Conservation (phyloP, 257 asterid genomes). For the Sherardia arvensis region DNA sequence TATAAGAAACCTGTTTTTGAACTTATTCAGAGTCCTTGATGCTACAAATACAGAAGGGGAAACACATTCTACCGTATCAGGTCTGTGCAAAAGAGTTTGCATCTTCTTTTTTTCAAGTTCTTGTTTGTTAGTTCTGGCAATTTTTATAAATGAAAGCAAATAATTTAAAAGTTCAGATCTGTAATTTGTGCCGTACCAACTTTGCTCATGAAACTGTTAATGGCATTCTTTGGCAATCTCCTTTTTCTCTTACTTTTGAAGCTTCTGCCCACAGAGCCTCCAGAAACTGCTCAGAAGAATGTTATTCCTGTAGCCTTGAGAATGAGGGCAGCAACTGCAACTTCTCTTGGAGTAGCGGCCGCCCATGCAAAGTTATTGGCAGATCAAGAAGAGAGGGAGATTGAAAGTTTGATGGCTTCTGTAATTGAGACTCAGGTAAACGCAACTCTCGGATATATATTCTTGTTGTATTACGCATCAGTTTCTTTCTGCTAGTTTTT, state of each 20-base stretch:
- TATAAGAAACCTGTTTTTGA: background rate
- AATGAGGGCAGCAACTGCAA: slow-evolving; percentile 80
- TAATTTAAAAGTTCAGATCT: background rate
- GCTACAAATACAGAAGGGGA: slow-evolving; percentile 34
- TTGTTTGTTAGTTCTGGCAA: background rate
- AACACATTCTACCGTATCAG: slow-evolving; percentile 32
- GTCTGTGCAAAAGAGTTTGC: slow-evolving; percentile 15
- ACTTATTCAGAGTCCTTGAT: slow-evolving; percentile 29
- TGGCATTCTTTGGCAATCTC: slow-evolving; percentile 3
- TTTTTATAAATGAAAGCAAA: background rate
- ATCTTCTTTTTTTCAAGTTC: background rate
- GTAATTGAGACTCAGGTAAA: slow-evolving; percentile 72
- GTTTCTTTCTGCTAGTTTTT: background rate
- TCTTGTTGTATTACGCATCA: background rate
- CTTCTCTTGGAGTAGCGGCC: slow-evolving; percentile 87
- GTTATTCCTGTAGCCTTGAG: slow-evolving; percentile 56
- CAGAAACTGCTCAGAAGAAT: slow-evolving; percentile 34
- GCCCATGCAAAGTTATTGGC: slow-evolving; percentile 87
- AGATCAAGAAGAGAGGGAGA: slow-evolving; percentile 82
- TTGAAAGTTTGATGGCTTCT: slow-evolving; percentile 53
- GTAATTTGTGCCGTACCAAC: background rate
- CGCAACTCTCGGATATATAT: background rate
- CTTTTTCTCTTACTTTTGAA: slow-evolving; percentile 7
- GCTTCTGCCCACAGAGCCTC: slow-evolving; percentile 25
- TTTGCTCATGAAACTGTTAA: slow-evolving; percentile 4